A percentile compares a stretch with the other conserved stretches of the same genome.
Evolutionary conservation across 257 asterid genomes (phyloP).

Genomic region (Oldenlandia corymbosa): DNA sequence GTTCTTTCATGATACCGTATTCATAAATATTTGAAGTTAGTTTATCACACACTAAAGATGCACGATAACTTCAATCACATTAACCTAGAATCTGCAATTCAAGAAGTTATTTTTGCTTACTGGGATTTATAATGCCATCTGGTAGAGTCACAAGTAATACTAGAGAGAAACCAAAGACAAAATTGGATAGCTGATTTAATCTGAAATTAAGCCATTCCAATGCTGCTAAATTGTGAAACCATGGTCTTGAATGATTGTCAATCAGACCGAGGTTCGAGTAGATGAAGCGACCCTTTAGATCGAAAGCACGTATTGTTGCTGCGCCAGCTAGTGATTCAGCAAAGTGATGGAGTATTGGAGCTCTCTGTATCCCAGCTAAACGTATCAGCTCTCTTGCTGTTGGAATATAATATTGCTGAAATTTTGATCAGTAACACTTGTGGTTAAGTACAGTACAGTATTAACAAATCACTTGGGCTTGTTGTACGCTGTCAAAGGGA

Average conservation of each 20-base stretch:
- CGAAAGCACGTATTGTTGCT: constrained; percentile 83
- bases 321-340: constrained; percentile 90
- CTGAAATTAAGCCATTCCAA: constrained; percentile 95
- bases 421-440: constrained; percentile 1
- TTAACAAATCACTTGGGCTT: not conserved
- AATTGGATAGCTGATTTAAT: constrained; percentile 74
- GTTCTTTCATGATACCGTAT: not conserved
- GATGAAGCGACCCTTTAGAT: constrained; percentile 61
- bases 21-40: no score
- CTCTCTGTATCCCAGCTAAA: constrained; percentile 72
- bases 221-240: constrained; percentile 84
- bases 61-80: not conserved
- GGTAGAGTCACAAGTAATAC: constrained; percentile 81
- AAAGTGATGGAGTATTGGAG: constrained; percentile 95
- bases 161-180: constrained; percentile 78
- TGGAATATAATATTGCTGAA: constrained; percentile 90
- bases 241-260: constrained; percentile 82
- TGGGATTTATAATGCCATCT: constrained; percentile 85
- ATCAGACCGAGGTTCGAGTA: constrained; percentile 67
- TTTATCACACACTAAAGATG: no score
- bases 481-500: not conserved
- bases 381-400: constrained; percentile 94
- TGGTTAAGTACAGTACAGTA: not conserved
- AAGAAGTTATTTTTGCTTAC: constrained; percentile 33
- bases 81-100: not conserved